Base-by-base conservation (phyloP, 2,329 filamentous ascomycete species). In the Stemphylium lycopersici region DNA sequence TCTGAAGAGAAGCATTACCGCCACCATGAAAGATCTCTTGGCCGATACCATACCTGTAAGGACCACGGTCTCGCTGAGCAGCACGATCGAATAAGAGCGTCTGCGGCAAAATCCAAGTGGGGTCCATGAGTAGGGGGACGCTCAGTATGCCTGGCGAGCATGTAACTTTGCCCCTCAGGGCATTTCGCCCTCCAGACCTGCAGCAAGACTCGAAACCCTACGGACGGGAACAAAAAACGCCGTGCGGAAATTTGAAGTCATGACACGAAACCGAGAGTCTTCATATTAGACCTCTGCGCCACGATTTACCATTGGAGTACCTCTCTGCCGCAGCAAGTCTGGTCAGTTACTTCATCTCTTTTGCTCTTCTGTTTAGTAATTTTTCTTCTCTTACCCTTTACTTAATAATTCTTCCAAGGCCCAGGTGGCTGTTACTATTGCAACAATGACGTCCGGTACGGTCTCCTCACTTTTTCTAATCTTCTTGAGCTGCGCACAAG, bases 391-490 rank as follows among this genome's bases (percentile, higher is more conserved):
- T 32, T 12, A 33, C 31, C n/a, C 45, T 31, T 33, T 55, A 46
- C 13, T 45, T 55, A 45, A 55, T 55, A 51, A n/a, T 55, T 55
- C 43, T 48, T 64, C 52, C 20, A 59, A 63, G 65, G 69, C 71
- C 71, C 71, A 63, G 71, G 71, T 65, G 71, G 71, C 68, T 66
- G 54, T 59, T 51, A 20, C 55, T 52, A 51, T 37, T 48, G 40
- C 62, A 66, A 59, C 3, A 39, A 73, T 73, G 71, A 71, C 67
- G 70, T 73, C 70, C 63, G 66, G 70, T 59, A 73, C 71, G 65
- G 67, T 73, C 68, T 69, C 66, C 62, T 68, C 66, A 2, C 45
- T 73, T 46, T 48, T 72, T 16, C 38, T 72, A 33, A 54, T 71
- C 45, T 46, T 71, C 47, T 62, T 72, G 60, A 67, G 68, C 61